phyloP scores from a whole-genome alignment of 2,329 filamentous ascomycete species.

The Fusarium dimerum region DNA sequence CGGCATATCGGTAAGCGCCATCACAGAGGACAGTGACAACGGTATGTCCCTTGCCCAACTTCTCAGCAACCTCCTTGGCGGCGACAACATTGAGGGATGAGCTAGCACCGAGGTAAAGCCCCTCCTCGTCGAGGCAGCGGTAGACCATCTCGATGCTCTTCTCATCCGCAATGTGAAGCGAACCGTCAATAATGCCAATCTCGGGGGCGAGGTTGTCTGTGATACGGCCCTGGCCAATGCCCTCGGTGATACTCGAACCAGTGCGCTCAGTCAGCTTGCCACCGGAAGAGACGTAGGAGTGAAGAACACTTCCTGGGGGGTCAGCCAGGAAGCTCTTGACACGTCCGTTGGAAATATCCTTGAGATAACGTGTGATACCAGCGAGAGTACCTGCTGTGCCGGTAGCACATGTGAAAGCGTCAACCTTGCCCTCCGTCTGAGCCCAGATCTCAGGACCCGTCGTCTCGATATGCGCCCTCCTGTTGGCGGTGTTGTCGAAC shows the following conservation, averaged over 20 bases:
- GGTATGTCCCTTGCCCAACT: slow-evolving; percentile 83
- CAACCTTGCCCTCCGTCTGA: slow-evolving; percentile 81
- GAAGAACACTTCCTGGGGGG: slow-evolving; percentile 88
- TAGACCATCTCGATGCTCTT: slow-evolving; percentile 99
- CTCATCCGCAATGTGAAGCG: slow-evolving; percentile 82
- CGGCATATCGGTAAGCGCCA: slow-evolving; percentile 96
- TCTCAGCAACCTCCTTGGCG: slow-evolving; percentile 89
- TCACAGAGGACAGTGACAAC: slow-evolving; percentile 95
- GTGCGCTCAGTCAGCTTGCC: slow-evolving; percentile 79
- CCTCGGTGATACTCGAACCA: slow-evolving; percentile 93
- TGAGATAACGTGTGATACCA: slow-evolving; percentile 84
- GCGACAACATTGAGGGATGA: slow-evolving; percentile 94
- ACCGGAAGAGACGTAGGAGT: slow-evolving; percentile 85
- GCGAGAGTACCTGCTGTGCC: slow-evolving; percentile 92
- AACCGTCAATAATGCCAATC: slow-evolving; percentile 80
- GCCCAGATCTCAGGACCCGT: slow-evolving; percentile 97
- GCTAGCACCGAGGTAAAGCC: slow-evolving; percentile 91
- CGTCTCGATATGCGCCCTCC: slow-evolving; percentile 92
- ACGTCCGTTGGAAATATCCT: slow-evolving; percentile 73
- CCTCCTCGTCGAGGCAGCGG: slow-evolving; percentile 92
- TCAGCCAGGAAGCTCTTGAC: slow-evolving; percentile 92
- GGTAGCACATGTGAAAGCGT: slow-evolving; percentile 94
- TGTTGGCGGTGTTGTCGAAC: slow-evolving; percentile 95
- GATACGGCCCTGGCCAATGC: slow-evolving; percentile 92
- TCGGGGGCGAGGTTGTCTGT: slow-evolving; percentile 94